Evolutionary conservation across 1,139 yeast species (phyloP).

Genomic region (Blastobotrys serpentis): DNA sequence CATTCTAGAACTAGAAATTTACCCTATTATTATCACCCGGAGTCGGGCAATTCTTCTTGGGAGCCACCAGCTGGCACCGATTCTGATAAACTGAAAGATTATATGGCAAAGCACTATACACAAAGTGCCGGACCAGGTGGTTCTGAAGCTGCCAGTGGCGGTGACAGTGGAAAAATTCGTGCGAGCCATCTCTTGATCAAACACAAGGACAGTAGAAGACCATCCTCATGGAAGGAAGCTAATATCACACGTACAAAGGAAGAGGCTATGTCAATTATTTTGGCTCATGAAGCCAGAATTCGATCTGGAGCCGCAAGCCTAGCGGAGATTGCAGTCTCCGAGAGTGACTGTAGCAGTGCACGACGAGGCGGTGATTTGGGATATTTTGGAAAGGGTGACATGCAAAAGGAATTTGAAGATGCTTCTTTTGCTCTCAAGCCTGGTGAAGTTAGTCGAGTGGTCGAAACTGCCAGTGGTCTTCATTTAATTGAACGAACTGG

Average conservation of each 20-base stretch:
- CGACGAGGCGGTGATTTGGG: conserved; percentile 92
- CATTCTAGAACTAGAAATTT: conserved; percentile 78
- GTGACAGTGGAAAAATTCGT: conserved; percentile 57
- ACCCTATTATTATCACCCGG: conserved; percentile 76
- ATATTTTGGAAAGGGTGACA: conserved; percentile 79
- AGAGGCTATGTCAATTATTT: conserved; percentile 70
- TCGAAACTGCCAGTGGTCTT: conserved; percentile 89
- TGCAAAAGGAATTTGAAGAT: conserved; percentile 92
- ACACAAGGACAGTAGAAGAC: conserved; percentile 80
- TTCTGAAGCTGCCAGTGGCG: conserved; percentile 31
- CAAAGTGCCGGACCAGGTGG: conserved; percentile 24
- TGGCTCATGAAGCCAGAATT: conserved; percentile 59
- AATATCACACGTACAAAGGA: conserved; percentile 76
- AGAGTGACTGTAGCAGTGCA: conserved; percentile 88
- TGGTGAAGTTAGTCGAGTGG: conserved; percentile 79
- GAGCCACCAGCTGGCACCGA: conserved; percentile 89
- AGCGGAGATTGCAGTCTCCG: conserved; percentile 71
- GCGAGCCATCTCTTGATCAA: conserved; percentile 76
- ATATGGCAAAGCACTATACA: conserved; percentile 45
- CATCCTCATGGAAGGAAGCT: conserved; percentile 85
- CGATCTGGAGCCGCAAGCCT: conserved; percentile 68
- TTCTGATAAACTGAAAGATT: conserved; percentile 54
- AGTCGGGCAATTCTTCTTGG: conserved; percentile 79
- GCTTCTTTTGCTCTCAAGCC: conserved; percentile 80
- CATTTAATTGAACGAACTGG: conserved; percentile 87